These are phyloP conservation scores for Stygiomarasmius scandens DNA, from an alignment of 1,284 basidiomycete species.

Conservation along the genomic window DNA sequence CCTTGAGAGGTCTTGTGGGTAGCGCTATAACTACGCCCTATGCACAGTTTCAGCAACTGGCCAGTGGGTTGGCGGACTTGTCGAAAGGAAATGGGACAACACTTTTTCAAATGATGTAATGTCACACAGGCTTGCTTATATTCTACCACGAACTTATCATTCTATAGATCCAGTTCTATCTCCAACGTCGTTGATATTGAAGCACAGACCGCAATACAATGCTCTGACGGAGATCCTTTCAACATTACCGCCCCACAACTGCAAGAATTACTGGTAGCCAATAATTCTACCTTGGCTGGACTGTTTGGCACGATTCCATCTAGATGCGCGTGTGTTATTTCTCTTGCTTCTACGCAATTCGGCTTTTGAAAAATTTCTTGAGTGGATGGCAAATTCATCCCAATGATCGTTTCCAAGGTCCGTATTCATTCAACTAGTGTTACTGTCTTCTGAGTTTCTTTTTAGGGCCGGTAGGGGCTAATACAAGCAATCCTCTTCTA, in stretches of 20 bases:
- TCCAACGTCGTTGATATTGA: no score
- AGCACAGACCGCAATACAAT: not conserved
- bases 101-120: constrained; percentile 26
- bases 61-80: constrained; percentile 39
- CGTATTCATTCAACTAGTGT: not conserved
- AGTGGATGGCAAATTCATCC: constrained; percentile 34
- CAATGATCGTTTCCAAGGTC: constrained; percentile 36
- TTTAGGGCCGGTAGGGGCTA: constrained; percentile 21
- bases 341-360: not conserved
- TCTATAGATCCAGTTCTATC: no score
- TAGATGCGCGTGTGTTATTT: not conserved
- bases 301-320: not conserved
- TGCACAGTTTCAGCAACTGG: constrained; percentile 34
- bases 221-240: not conserved
- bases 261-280: not conserved
- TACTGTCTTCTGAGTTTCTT: not conserved
- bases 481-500: constrained; percentile 24
- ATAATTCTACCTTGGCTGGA: constrained; percentile 2
- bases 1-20: constrained; percentile 33
- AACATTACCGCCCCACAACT: not conserved
- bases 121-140: not conserved
- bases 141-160: not conserved
- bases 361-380: constrained; percentile 3
- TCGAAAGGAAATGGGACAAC: constrained; percentile 34
- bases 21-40: constrained; percentile 36